These are phyloP conservation scores for Solanum habrochaites DNA, from an alignment of 257 asterid genomes.

Conservation along the genomic window DNA sequence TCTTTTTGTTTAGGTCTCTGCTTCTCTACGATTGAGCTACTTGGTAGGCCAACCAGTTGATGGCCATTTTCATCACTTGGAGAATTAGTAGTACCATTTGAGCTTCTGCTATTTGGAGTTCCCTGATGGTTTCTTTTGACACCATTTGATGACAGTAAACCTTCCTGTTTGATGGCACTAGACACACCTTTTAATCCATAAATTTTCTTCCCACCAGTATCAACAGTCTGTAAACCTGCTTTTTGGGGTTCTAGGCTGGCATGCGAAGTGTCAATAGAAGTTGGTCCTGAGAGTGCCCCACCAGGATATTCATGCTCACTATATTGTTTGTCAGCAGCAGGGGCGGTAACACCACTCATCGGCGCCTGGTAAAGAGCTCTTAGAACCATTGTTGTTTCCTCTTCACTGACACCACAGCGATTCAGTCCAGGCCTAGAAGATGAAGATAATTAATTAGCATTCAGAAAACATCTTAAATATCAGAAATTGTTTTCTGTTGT, in stretches of 20 bases:
- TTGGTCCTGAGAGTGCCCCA: constrained; percentile 21
- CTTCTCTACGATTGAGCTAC: constrained; percentile 25
- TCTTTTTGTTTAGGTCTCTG: constrained; percentile 30
- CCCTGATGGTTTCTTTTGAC: constrained; percentile 32
- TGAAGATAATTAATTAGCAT: constrained; percentile 10
- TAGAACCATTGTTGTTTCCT: constrained; percentile 69
- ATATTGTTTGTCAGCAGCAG: constrained; percentile 33
- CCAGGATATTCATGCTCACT: constrained; percentile 30
- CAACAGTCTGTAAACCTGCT: constrained; percentile 23
- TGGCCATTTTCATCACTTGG: constrained; percentile 41
- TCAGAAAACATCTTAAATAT: background rate
- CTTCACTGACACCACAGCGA: constrained; percentile 75
- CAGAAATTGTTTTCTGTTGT: background rate
- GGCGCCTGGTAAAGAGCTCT: constrained; percentile 70
- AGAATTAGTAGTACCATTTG: constrained; percentile 25
- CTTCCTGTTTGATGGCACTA: constrained; percentile 37
- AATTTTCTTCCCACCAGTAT: constrained; percentile 49
- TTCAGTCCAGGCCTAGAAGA: constrained; percentile 82
- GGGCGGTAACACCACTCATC: constrained; percentile 26
- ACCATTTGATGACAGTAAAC: constrained; percentile 38
- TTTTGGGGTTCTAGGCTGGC: constrained; percentile 30
- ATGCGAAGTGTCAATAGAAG: constrained; percentile 33
- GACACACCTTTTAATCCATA: constrained; percentile 35
- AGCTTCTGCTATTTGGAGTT: constrained; percentile 28
- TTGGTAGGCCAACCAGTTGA: constrained; percentile 27